Evolutionary conservation across 2,329 filamentous ascomycete species (phyloP), one percentile per base, ranked within the genome.

Genomic region (Exophiala dermatitidis): DNA sequence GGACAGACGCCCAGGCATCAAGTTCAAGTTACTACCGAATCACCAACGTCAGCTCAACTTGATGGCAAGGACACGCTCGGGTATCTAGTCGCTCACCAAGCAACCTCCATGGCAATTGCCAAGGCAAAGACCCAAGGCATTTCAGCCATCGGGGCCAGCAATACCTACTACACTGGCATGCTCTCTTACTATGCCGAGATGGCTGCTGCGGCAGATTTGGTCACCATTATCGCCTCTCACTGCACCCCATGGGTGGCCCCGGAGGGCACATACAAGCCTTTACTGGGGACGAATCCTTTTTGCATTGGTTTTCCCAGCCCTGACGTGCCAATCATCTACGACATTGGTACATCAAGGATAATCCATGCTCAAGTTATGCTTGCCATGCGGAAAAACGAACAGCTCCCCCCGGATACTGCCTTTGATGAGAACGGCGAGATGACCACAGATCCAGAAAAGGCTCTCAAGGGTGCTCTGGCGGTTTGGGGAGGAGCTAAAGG

Each of bases 121-220:
- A 57, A 57, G 42, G 54, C 54, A 3, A 57, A 57, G 29, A n/a
- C 28, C 10, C 33, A 8, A 2, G 54, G 54, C 12, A 46, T 57
- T 5, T 45, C 26, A 7, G 34, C 48, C 10, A 46, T 57, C 3
- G 50, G 50, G 3, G 54, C 34, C 12, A 50, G 19, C 43, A 41
- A 52, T 28, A 50, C 46, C 3, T 57, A n/a, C 10, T 57, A 42
- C 37, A 37, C 46, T 7, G 54, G 54, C 34, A 57, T 50, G 45
- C 40, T 57, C 34, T 46, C 54, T 9, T 53, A 53, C 41, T 57
- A 57, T 46, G 54, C 50, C 29, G 54, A 57, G 42, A 53, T 53
- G 54, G 28, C 26, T 6, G 40, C 54, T 12, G 8, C n/a, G 28
- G 10, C 47, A 8, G 54, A 53, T 28, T 31, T 57, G 29, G 50